phyloP scores from a whole-genome alignment of 805 yeast genomes.

The Yarrowia bubula region DNA sequence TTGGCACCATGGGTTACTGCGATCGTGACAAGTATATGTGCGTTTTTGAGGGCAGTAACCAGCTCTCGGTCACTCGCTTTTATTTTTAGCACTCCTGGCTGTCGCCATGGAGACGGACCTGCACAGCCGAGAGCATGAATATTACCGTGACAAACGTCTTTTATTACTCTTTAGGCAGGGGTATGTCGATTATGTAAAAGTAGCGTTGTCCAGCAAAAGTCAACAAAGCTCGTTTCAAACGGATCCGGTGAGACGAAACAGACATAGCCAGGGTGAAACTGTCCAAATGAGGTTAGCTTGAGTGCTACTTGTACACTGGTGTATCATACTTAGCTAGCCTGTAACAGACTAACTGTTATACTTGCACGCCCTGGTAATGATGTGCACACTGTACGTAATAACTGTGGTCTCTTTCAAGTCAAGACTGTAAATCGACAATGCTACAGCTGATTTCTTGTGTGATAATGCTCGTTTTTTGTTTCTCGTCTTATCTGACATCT shows the following conservation, averaged over 20 bases:
- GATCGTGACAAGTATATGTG: too few relatives aligned
- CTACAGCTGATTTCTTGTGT: neutral
- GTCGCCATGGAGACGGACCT: constrained; percentile 9
- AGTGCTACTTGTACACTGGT: too few relatives aligned
- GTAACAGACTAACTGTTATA: neutral
- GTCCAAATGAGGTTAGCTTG: too few relatives aligned
- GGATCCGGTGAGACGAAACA: neutral
- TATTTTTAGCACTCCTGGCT: neutral
- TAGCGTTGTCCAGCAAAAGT: neutral
- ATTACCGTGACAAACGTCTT: neutral
- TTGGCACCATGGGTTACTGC: neutral
- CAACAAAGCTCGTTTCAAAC: neutral
- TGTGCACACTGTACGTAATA: neutral
- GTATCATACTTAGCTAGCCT: too few relatives aligned
- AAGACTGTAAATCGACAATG: neutral
- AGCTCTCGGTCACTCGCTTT: too few relatives aligned
- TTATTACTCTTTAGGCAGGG: constrained; percentile 1
- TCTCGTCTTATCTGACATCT: neutral
- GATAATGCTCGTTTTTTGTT: neutral
- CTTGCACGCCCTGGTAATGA: neutral
- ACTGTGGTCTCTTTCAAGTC: neutral
- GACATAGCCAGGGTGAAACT: neutral
- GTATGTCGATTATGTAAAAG: neutral
- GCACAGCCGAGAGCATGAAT: constrained; percentile 12
- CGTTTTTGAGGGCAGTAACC: too few relatives aligned